Conservation (phyloP, 768 basidiomycete genomes). For the Trametes gibbosa region DNA sequence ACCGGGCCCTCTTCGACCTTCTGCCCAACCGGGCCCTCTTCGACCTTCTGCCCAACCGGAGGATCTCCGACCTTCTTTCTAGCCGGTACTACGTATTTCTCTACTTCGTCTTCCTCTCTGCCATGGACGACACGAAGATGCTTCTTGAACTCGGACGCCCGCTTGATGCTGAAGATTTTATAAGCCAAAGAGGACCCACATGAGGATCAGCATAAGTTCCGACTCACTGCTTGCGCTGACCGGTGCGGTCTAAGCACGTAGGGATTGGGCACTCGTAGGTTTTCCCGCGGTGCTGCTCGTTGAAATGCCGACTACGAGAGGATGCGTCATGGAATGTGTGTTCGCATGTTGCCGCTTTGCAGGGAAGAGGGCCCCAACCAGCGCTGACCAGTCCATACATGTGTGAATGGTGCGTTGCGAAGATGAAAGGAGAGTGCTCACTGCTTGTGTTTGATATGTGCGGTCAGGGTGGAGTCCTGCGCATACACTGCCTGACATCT, state of each 20-base stretch:
- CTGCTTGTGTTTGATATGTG: too few species aligned
- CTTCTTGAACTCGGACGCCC: slow-evolving; percentile 48
- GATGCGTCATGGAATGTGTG: slow-evolving; percentile 13
- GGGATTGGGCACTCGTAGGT: slow-evolving; percentile 37
- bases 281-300: slow-evolving; percentile 8
- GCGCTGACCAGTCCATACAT: slow-evolving; percentile 38
- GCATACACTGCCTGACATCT: too few species aligned
- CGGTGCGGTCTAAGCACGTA: slow-evolving; percentile 42
- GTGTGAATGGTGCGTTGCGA: not conserved
- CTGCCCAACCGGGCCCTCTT: too few species aligned
- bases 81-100: too few species aligned
- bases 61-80: too few species aligned
- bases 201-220: not conserved
- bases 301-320: slow-evolving; percentile 11
- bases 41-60: too few species aligned
- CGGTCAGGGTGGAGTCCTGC: too few species aligned
- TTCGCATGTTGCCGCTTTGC: not conserved
- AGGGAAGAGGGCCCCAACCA: slow-evolving; percentile 37
- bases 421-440: too few species aligned
- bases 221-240: not conserved
- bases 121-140: too few species aligned
- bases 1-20: too few species aligned
- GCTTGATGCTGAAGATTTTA: slow-evolving; percentile 51
- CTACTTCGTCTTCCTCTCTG: too few species aligned
- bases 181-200: not conserved